Evolutionary conservation across 1,284 basidiomycete genomes (phyloP).

Genomic region (Cutaneotrichosporon cyanovorans): DNA sequence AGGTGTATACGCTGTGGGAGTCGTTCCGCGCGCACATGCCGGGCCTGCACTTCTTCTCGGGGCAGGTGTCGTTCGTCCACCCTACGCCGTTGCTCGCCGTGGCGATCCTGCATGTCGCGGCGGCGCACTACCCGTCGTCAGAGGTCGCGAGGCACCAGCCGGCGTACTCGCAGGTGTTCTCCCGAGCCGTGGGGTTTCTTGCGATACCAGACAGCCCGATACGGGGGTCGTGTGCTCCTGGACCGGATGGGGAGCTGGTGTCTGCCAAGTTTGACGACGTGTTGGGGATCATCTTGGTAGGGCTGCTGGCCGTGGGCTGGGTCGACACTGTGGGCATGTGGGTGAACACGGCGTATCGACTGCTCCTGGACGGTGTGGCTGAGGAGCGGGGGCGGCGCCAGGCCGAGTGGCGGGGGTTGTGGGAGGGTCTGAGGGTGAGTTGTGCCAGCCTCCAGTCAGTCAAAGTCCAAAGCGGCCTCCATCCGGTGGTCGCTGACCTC

Average conservation of each 20-base stretch:
- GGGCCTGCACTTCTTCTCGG: slow-evolving; percentile 19
- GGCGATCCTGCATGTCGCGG: slow-evolving; percentile 17
- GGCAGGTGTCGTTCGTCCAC: slow-evolving; percentile 19
- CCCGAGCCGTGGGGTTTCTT: slow-evolving; percentile 12
- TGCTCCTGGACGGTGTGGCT: slow-evolving; percentile 19
- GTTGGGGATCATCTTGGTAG: slow-evolving; percentile 18
- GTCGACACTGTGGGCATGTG: slow-evolving; percentile 22
- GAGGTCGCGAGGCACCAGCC: slow-evolving; percentile 15
- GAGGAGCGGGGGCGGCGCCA: slow-evolving; percentile 13
- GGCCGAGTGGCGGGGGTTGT: slow-evolving; percentile 18
- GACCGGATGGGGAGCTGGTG: slow-evolving; percentile 1
- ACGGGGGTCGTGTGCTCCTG: slow-evolving; percentile 2
- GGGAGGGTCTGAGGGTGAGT: slow-evolving; percentile 21
- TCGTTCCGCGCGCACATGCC: slow-evolving; percentile 22
- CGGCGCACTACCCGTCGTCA: slow-evolving; percentile 14
- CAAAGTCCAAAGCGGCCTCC: no score
- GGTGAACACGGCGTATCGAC: slow-evolving; percentile 18
- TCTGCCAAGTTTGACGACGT: slow-evolving; percentile 20
- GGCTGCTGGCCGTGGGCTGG: slow-evolving; percentile 19
- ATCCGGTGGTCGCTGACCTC: background rate
- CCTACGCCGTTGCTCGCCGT: slow-evolving; percentile 19
- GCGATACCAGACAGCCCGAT: slow-evolving; percentile 14
- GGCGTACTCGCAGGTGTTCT: slow-evolving; percentile 15
- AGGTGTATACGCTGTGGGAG: slow-evolving; percentile 11
- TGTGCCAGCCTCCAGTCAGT: no score